These are phyloP conservation scores for Arthrobotrys megalospora DNA, from an alignment of 2,329 filamentous ascomycete genomes.

Conservation along the genomic window DNA sequence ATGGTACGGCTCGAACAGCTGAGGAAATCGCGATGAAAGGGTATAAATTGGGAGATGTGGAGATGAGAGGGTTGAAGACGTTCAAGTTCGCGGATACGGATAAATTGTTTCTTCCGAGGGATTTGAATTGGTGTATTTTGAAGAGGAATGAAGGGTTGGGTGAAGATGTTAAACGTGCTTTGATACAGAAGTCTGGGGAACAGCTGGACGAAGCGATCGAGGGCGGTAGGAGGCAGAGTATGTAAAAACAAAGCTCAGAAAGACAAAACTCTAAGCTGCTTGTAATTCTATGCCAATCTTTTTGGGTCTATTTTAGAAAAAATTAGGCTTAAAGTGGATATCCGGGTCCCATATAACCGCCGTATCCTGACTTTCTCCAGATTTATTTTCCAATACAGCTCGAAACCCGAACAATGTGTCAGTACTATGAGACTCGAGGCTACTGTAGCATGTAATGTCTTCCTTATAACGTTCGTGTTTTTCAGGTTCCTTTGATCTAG, in stretches of 20 bases:
- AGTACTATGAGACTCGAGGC: too few relatives aligned
- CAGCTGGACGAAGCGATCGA: not conserved
- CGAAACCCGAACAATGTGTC: too few relatives aligned
- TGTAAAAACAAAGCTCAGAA: not conserved
- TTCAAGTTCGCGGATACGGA: constrained; percentile 25
- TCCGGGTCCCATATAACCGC: too few relatives aligned
- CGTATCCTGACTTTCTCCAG: too few relatives aligned
- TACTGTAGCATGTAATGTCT: too few relatives aligned
- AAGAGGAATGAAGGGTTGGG: constrained; percentile 1
- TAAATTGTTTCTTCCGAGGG: constrained; percentile 7
- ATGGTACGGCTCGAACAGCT: not conserved
- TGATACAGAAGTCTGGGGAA: not conserved
- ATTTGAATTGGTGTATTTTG: constrained; percentile 7
- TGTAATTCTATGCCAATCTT: too few relatives aligned
- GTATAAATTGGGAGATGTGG: constrained; percentile 1
- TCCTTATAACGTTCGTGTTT: too few relatives aligned
- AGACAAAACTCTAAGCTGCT: too few relatives aligned
- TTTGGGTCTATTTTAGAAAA: too few relatives aligned
- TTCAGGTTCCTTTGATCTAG: too few relatives aligned
- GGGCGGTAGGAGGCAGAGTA: not conserved
- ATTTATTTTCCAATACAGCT: too few relatives aligned
- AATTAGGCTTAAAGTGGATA: too few relatives aligned
- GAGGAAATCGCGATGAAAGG: constrained; percentile 13
- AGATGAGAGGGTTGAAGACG: not conserved
- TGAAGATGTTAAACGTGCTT: not conserved